Percentiles rank a stretch among this genome's conserved stretches.
Evolutionary conservation across 805 yeast species (phyloP).

Genomic region (Dipodascopsis uninucleata): DNA sequence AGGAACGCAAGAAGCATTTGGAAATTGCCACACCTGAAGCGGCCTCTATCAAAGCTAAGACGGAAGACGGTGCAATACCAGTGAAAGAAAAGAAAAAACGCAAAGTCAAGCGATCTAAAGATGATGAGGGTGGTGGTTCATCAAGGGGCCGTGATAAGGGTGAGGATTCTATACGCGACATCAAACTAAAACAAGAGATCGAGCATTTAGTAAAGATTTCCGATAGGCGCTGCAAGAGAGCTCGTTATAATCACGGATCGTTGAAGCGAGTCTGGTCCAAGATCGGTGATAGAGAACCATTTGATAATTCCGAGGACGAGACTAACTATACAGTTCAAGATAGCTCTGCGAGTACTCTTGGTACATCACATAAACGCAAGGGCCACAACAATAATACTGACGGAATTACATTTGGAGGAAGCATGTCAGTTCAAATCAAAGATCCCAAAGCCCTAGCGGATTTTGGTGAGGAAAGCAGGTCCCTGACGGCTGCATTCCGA

Average conservation of each 20-base stretch:
- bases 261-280: slow-evolving; percentile 32
- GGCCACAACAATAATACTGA: slow-evolving; percentile 1
- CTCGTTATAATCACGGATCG: slow-evolving; percentile 30
- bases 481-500: slow-evolving; percentile 29
- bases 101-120: slow-evolving; percentile 7
- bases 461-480: slow-evolving; percentile 32
- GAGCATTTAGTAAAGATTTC: slow-evolving; percentile 27
- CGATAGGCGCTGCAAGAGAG: slow-evolving; percentile 27
- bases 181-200: slow-evolving; percentile 28
- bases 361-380: slow-evolving; percentile 24
- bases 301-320: slow-evolving; percentile 38
- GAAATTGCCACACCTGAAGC: slow-evolving; percentile 4
- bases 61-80: too few species aligned
- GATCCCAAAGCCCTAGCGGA: slow-evolving; percentile 26
- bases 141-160: not conserved
- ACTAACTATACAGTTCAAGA: too few species aligned
- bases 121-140: slow-evolving; percentile 14
- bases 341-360: slow-evolving; percentile 24
- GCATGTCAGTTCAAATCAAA: not conserved
- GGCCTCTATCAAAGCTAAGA: not conserved
- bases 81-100: slow-evolving; percentile 5
- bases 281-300: slow-evolving; percentile 35
- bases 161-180: not conserved
- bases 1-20: slow-evolving; percentile 17
- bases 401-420: not conserved